These are phyloP conservation scores for Cytospora mali DNA, from an alignment of 2,329 filamentous ascomycete genomes.

Conservation along the genomic window DNA sequence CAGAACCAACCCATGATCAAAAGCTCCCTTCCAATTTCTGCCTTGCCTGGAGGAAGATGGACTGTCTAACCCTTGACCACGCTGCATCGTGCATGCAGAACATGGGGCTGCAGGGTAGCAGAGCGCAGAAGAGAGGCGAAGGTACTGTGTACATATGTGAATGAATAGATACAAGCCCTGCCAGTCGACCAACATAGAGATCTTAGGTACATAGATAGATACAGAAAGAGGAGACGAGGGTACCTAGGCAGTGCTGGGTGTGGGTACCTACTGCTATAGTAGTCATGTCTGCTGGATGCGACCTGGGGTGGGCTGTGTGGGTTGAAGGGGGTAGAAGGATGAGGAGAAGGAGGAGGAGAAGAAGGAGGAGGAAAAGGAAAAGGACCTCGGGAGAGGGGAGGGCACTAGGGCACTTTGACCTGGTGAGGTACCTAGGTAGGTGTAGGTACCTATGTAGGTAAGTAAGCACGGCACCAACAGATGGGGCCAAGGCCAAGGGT, in stretches of 20 bases:
- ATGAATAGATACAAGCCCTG: not conserved
- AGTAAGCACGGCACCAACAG: not conserved
- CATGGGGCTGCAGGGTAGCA: conserved; percentile 9
- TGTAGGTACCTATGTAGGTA: no score
- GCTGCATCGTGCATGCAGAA: conserved; percentile 14
- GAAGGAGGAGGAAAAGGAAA: no score
- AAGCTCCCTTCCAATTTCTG: not conserved
- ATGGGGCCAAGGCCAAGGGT: conserved; percentile 1
- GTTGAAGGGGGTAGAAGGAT: not conserved
- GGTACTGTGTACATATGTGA: not conserved
- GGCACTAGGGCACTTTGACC: not conserved
- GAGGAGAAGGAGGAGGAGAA: no score
- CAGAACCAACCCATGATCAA: not conserved
- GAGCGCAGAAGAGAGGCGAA: not conserved
- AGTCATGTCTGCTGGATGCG: not conserved
- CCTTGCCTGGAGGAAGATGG: conserved; percentile 4
- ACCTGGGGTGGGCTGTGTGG: not conserved
- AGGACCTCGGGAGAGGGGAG: no score
- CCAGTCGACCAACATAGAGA: not conserved
- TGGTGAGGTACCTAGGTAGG: no score
- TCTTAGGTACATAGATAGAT: no score
- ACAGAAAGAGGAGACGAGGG: not conserved
- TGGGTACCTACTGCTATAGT: not conserved
- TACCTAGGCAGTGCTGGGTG: not conserved
- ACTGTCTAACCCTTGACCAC: conserved; percentile 19